Conservation (phyloP, 2,329 filamentous ascomycete species). For the Calcarisporium arbuscula region DNA sequence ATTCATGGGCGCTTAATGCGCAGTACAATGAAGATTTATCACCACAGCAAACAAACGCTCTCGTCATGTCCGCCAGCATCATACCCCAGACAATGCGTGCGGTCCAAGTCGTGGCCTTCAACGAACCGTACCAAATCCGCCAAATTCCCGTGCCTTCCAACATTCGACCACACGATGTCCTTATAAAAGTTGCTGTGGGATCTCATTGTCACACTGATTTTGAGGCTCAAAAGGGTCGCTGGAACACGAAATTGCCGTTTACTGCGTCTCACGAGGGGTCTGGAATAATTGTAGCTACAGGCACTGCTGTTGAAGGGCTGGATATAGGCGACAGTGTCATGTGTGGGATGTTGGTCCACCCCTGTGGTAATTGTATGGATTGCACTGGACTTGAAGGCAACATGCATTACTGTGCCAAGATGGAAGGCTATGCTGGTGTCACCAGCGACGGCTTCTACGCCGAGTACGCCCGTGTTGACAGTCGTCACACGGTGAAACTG, state of each 20-base stretch:
- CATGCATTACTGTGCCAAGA: not conserved
- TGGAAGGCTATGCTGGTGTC: not conserved
- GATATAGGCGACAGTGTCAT: constrained; percentile 1
- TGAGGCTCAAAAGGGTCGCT: not conserved
- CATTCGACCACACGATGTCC: not conserved
- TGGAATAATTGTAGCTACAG: constrained; percentile 1
- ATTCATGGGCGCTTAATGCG: no score
- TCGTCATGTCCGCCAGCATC: no score
- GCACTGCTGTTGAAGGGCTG: not conserved
- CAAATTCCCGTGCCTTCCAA: not conserved
- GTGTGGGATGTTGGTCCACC: not conserved
- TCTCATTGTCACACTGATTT: constrained; percentile 2
- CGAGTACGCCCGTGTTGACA: constrained; percentile 1
- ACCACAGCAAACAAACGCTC: no score
- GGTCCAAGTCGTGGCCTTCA: no score
- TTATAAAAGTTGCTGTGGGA: not conserved
- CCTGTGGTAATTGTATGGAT: constrained; percentile 1
- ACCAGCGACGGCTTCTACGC: not conserved
- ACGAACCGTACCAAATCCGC: constrained; percentile 2
- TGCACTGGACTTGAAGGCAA: not conserved
- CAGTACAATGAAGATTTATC: no score
- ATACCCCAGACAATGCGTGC: no score
- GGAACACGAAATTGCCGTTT: no score
- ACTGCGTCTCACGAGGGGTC: constrained; percentile 1
- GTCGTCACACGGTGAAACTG: not conserved